Evolutionary conservation across 805 yeast genomes (phyloP).

Genomic region (Candida argentea): DNA sequence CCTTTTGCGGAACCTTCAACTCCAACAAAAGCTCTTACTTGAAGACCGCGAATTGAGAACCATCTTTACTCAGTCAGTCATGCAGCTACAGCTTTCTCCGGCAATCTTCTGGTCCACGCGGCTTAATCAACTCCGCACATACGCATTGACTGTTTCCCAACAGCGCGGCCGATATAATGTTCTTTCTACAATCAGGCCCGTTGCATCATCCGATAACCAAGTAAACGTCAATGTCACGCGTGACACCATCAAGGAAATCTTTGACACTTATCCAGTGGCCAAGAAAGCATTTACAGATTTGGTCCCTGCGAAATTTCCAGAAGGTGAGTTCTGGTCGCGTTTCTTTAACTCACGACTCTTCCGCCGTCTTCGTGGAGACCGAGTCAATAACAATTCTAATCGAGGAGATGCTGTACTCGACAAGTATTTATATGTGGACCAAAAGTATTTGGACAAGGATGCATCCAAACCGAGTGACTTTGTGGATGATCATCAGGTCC

Average conservation of each 20-base stretch:
- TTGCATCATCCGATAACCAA: constrained; percentile 85
- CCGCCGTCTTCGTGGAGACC: constrained; percentile 83
- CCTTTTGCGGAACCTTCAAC: constrained; percentile 56
- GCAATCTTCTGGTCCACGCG: constrained; percentile 83
- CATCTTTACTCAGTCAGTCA: constrained; percentile 82
- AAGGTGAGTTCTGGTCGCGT: constrained; percentile 93
- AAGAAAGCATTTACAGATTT: constrained; percentile 80
- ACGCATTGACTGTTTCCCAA: constrained; percentile 76
- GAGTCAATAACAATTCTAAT: constrained; percentile 54
- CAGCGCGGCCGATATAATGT: constrained; percentile 92
- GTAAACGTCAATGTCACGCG: constrained; percentile 88
- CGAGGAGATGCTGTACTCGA: constrained; percentile 82
- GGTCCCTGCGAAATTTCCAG: constrained; percentile 72
- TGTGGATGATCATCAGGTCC: constrained; percentile 34
- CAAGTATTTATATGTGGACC: constrained; percentile 65
- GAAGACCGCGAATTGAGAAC: constrained; percentile 61
- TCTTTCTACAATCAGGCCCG: constrained; percentile 85
- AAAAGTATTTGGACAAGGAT: constrained; percentile 39
- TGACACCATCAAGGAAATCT: constrained; percentile 81
- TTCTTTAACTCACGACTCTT: constrained; percentile 87
- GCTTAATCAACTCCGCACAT: constrained; percentile 69
- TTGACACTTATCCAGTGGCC: constrained; percentile 88
- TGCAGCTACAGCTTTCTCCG: constrained; percentile 63
- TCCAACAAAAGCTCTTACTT: constrained; percentile 70
- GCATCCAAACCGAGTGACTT: constrained; percentile 21